phyloP scores from a whole-genome alignment of 306 rosid genomes.

The Neltuma alba region DNA sequence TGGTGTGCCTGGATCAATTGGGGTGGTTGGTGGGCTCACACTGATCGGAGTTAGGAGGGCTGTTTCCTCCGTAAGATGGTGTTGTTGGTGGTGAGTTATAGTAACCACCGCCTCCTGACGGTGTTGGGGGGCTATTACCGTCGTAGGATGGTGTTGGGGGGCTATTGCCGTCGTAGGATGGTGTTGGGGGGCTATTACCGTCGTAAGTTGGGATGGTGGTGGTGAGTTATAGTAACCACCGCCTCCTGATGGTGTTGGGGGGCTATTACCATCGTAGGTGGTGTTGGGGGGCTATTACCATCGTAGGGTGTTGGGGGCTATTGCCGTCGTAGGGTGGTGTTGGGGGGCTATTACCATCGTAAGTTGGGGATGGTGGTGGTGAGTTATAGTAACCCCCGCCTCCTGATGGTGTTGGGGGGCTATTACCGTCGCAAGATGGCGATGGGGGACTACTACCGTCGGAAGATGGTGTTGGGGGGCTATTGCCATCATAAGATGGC shows the following conservation, averaged over 20 bases:
- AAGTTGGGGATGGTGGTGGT: constrained; percentile 42
- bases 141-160: too few relatives aligned
- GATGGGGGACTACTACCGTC: neutral
- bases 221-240: neutral
- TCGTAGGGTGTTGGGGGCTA: neutral
- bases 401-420: constrained; percentile 52
- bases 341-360: neutral
- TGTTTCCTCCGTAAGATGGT: neutral
- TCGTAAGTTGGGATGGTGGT: too few relatives aligned
- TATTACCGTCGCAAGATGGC: neutral
- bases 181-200: too few relatives aligned
- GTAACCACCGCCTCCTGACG: too few relatives aligned
- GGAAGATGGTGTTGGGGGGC: neutral
- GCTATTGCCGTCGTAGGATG: too few relatives aligned
- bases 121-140: too few relatives aligned
- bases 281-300: neutral
- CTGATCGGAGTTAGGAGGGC: constrained; percentile 65
- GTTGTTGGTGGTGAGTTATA: too few relatives aligned
- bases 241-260: constrained; percentile 42
- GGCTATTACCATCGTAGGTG: neutral
- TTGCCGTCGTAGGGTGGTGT: constrained; percentile 14
- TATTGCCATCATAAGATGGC: too few relatives aligned
- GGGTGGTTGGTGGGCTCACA: constrained; percentile 57
- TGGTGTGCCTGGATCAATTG: constrained; percentile 60
- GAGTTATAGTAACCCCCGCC: too few relatives aligned